Conservation (phyloP, 805 yeast species). For the Suhomyces tanzawaensis region DNA sequence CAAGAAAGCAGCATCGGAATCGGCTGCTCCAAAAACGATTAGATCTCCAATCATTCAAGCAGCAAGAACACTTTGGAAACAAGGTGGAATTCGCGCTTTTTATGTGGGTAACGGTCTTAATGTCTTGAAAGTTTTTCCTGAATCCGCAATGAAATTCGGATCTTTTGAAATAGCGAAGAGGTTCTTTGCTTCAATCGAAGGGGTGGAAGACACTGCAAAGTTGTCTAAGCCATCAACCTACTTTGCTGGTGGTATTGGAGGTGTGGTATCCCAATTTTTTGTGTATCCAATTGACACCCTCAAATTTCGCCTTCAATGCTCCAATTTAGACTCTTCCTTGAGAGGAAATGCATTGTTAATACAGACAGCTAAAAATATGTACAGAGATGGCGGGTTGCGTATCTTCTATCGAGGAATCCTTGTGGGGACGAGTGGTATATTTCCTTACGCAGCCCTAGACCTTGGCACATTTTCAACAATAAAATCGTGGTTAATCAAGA, state of each 20-base stretch:
- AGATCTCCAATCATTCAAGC: slow-evolving; percentile 80
- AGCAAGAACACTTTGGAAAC: slow-evolving; percentile 73
- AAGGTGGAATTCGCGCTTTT: slow-evolving; percentile 84
- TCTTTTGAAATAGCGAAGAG: slow-evolving; percentile 87
- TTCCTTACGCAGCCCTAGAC: slow-evolving; percentile 96
- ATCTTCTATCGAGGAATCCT: slow-evolving; percentile 83
- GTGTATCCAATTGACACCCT: slow-evolving; percentile 96
- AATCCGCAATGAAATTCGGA: slow-evolving; percentile 96
- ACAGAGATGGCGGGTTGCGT: slow-evolving; percentile 70
- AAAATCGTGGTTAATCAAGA: slow-evolving; percentile 68
- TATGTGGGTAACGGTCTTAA: slow-evolving; percentile 95
- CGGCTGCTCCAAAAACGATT: slow-evolving; percentile 45
- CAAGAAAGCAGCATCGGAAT: slow-evolving; percentile 27
- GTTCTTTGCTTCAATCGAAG: slow-evolving; percentile 69
- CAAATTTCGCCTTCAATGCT: slow-evolving; percentile 92
- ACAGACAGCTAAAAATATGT: slow-evolving; percentile 75
- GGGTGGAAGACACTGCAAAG: slow-evolving; percentile 64
- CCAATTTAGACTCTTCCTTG: slow-evolving; percentile 62
- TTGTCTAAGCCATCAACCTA: slow-evolving; percentile 78
- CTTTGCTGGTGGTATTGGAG: slow-evolving; percentile 94
- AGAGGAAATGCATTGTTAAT: slow-evolving; percentile 61
- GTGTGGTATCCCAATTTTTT: slow-evolving; percentile 86
- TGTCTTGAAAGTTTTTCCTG: slow-evolving; percentile 92
- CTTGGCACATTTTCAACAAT: slow-evolving; percentile 88
- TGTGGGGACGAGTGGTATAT: slow-evolving; percentile 93